A percentile compares a stretch with the other conserved stretches of the same genome.
These are phyloP conservation scores for Candida succiphila DNA, from an alignment of 805 yeast species.

Conservation along the genomic window DNA sequence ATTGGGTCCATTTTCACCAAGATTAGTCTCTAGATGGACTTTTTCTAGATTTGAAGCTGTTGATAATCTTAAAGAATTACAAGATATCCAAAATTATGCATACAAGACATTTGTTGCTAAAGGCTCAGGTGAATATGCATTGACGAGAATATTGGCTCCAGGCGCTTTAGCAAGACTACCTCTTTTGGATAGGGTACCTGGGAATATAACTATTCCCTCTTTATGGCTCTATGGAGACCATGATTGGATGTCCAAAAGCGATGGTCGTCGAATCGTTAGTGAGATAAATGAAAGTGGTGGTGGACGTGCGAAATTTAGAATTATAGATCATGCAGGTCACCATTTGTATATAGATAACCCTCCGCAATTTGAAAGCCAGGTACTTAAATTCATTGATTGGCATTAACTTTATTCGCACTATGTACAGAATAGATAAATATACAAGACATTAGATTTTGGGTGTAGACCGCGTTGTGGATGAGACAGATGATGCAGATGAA, in stretches of 20 bases:
- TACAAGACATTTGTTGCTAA: constrained; percentile 40
- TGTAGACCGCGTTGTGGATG: too few relatives aligned
- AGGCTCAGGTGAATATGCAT: constrained; percentile 58
- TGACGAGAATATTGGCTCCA: constrained; percentile 49
- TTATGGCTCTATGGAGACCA: constrained; percentile 58
- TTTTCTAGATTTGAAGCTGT: constrained; percentile 31
- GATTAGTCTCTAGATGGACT: constrained; percentile 44
- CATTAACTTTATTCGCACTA: too few relatives aligned
- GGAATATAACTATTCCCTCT: constrained; percentile 29
- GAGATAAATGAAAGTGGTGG: constrained; percentile 16
- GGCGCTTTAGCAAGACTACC: constrained; percentile 52
- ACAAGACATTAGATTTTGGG: too few relatives aligned
- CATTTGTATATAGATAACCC: constrained; percentile 47
- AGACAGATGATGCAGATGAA: too few relatives aligned
- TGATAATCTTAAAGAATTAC: constrained; percentile 18
- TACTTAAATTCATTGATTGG: constrained; percentile 16
- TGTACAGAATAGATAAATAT: background rate
- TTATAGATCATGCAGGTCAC: constrained; percentile 39
- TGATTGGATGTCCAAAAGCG: constrained; percentile 64
- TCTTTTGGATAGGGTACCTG: constrained; percentile 40
- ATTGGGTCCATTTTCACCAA: constrained; percentile 46
- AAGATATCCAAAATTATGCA: constrained; percentile 43
- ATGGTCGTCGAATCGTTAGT: constrained; percentile 37
- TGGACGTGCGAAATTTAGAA: constrained; percentile 21
- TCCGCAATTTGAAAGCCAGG: constrained; percentile 17